phyloP scores from a whole-genome alignment of 345 rosid species.

The Camelina neglecta region DNA sequence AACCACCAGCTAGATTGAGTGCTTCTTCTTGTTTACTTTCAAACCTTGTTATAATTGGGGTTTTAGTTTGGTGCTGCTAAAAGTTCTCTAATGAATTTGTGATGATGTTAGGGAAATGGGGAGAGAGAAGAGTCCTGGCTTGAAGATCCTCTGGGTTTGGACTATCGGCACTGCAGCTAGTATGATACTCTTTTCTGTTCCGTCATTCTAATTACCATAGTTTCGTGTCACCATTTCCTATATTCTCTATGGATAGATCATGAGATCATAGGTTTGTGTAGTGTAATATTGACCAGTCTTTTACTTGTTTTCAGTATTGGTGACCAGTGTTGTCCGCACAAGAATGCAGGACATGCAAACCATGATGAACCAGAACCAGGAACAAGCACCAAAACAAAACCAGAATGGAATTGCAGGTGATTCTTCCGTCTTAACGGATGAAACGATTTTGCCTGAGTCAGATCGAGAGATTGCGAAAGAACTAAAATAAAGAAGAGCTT shows the following conservation, averaged over 20 bases:
- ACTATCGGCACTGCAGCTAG: conserved; percentile 85
- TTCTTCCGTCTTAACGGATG: conserved; percentile 39
- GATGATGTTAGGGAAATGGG: conserved; percentile 48
- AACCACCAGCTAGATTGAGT: not conserved
- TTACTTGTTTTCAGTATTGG: conserved; percentile 56
- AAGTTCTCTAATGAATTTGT: not conserved
- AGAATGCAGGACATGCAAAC: conserved; percentile 72
- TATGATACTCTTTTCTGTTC: conserved; percentile 19
- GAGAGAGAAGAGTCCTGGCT: conserved; percentile 74
- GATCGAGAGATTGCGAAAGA: conserved; percentile 46
- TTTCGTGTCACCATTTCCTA: not conserved
- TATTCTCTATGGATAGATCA: not conserved
- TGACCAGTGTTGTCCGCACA: conserved; percentile 71
- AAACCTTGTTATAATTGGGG: not conserved
- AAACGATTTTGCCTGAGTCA: conserved; percentile 37
- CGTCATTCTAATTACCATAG: not conserved
- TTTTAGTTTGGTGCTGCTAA: not conserved
- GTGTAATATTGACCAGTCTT: not conserved
- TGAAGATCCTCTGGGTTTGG: conserved; percentile 88
- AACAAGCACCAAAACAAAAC: conserved; percentile 41
- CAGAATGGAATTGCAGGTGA: conserved; percentile 20
- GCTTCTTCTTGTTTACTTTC: conserved; percentile 6
- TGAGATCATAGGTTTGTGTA: not conserved
- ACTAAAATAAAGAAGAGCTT: conserved; percentile 38
- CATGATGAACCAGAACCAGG: conserved; percentile 50